Evolutionary conservation across 371 early-diverging fungal genomes (phyloP).

Genomic region (Mucor piriformis): DNA sequence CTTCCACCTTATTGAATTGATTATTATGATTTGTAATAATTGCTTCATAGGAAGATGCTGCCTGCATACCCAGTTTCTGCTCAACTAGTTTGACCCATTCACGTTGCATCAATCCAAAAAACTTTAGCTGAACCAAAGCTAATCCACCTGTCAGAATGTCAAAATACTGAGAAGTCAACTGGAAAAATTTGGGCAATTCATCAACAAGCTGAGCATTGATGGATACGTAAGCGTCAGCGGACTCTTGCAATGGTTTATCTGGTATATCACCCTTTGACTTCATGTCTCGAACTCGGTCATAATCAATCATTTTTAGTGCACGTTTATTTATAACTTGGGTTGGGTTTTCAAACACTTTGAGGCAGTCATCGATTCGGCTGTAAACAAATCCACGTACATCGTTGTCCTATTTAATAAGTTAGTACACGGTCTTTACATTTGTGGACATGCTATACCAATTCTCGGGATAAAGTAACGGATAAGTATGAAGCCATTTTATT

Average conservation of each 20-base stretch:
- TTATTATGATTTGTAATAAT: constrained; percentile 11
- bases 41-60: constrained; percentile 4
- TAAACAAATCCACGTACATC: constrained; percentile 43
- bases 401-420: constrained; percentile 6
- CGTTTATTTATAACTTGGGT: constrained; percentile 78
- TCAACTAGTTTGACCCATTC: constrained; percentile 42
- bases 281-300: constrained; percentile 65
- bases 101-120: constrained; percentile 41
- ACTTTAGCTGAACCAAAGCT: constrained; percentile 61
- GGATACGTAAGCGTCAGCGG: constrained; percentile 70
- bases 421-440: no score
- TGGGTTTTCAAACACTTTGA: constrained; percentile 70
- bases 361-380: constrained; percentile 60
- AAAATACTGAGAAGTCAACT: constrained; percentile 62
- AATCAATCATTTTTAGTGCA: constrained; percentile 75
- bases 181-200: constrained; percentile 73
- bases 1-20: constrained; percentile 16
- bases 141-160: constrained; percentile 63
- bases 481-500: constrained; percentile 25
- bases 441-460: no score
- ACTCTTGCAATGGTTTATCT: constrained; percentile 69
- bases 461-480: constrained; percentile 31
- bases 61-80: constrained; percentile 21
- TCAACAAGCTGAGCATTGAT: constrained; percentile 80
- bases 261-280: constrained; percentile 63